phyloP scores from a whole-genome alignment of 1,139 yeast species.

The Debaryomyces sp. region DNA sequence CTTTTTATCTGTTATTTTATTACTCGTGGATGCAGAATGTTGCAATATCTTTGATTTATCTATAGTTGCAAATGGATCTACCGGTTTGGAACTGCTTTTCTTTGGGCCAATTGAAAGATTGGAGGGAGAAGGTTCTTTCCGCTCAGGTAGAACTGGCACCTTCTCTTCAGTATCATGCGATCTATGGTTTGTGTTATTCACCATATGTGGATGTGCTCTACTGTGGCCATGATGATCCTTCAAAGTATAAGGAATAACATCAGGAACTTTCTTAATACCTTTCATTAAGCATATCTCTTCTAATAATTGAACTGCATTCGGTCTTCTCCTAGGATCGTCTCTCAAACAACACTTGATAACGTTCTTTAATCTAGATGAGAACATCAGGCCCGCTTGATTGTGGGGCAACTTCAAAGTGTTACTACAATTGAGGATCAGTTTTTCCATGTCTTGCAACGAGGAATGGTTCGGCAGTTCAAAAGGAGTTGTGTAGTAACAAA shows the following conservation, averaged over 20 bases:
- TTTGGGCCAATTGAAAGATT: not conserved
- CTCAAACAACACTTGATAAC: slow-evolving; percentile 64
- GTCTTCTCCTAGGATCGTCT: slow-evolving; percentile 71
- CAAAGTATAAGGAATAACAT: slow-evolving; percentile 42
- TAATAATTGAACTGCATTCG: slow-evolving; percentile 70
- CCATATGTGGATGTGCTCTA: not conserved
- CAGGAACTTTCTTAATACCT: slow-evolving; percentile 55
- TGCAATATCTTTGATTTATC: slow-evolving; percentile 36
- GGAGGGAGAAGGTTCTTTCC: slow-evolving; percentile 4
- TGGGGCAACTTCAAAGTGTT: slow-evolving; percentile 37
- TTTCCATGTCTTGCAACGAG: slow-evolving; percentile 42
- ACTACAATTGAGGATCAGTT: slow-evolving; percentile 37
- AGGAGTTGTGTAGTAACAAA: slow-evolving; percentile 94
- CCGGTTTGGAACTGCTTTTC: slow-evolving; percentile 8
- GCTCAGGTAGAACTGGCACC: slow-evolving; percentile 9
- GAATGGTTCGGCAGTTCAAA: slow-evolving; percentile 67
- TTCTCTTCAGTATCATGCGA: not conserved
- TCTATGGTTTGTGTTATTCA: not conserved
- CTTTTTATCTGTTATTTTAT: slow-evolving; percentile 8
- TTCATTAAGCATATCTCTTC: slow-evolving; percentile 69
- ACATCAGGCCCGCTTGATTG: slow-evolving; percentile 42
- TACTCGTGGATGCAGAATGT: slow-evolving; percentile 6
- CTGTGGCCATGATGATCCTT: slow-evolving; percentile 13
- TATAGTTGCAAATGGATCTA: slow-evolving; percentile 43
- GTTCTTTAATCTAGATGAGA: slow-evolving; percentile 52